These are phyloP conservation scores for Xylaria sp. DNA, from an alignment of 2,329 filamentous ascomycete genomes.

Conservation along the genomic window DNA sequence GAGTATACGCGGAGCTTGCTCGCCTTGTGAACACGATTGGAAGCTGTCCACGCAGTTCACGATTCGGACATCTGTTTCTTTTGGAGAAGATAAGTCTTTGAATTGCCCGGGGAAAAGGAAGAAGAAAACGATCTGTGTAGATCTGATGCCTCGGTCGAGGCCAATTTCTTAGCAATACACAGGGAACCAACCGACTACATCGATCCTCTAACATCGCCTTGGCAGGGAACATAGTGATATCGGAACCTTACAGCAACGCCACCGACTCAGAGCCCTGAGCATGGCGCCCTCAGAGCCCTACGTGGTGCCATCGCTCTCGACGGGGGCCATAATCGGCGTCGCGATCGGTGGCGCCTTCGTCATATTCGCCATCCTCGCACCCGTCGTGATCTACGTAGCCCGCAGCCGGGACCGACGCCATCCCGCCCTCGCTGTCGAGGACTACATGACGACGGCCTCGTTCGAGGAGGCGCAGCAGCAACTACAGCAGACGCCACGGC, in stretches of 20 bases:
- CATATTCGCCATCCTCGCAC: slow-evolving; percentile 47
- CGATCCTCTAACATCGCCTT: neutral
- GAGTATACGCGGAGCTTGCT: neutral
- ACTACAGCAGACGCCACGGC: too few relatives aligned
- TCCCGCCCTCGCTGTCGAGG: slow-evolving; percentile 15
- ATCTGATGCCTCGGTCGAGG: neutral
- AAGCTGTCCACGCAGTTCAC: neutral
- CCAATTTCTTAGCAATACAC: neutral
- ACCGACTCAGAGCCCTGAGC: neutral
- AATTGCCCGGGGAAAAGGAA: too few relatives aligned
- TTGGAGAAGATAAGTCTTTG: neutral
- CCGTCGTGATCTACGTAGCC: slow-evolving; percentile 46
- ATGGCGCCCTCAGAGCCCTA: neutral
- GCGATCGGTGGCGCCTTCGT: slow-evolving; percentile 51
- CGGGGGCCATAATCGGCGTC: slow-evolving; percentile 47
- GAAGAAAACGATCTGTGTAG: too few relatives aligned
- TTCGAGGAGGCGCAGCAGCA: too few relatives aligned
- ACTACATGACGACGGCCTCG: slow-evolving; percentile 32
- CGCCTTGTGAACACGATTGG: neutral
- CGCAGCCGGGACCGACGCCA: slow-evolving; percentile 33
- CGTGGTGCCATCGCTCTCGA: slow-evolving; percentile 26
- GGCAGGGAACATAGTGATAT: neutral
- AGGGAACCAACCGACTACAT: neutral
- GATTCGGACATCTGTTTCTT: neutral
- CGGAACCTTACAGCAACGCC: neutral